Conservation (phyloP, 176 grass and related monocot species). For the Paspalum notatum region DNA sequence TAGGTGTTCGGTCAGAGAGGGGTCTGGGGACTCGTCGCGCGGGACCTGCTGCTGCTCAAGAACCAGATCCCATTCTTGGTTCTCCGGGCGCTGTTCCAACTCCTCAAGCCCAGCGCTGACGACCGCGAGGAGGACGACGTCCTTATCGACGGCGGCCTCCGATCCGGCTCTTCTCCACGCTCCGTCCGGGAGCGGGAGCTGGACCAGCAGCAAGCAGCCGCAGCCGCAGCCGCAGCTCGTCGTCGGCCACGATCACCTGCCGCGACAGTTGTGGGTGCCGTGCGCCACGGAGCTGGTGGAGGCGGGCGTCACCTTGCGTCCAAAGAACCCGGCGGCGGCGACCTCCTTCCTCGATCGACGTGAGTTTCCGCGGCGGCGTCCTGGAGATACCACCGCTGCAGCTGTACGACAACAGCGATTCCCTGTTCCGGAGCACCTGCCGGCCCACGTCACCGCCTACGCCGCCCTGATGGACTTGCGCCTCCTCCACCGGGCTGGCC, state of each 20-base stretch:
- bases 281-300: conserved; percentile 46
- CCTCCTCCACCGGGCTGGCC: neutral
- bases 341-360: conserved; percentile 33
- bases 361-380: neutral
- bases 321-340: no score
- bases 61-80: no score
- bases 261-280: conserved; percentile 33
- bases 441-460: conserved; percentile 21
- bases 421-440: neutral
- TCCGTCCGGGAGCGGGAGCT: no score
- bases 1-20: no score
- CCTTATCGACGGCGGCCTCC: neutral
- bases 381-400: conserved; percentile 53
- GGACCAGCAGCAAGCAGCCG: no score
- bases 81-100: neutral
- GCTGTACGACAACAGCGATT: conserved; percentile 36
- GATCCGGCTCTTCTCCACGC: neutral
- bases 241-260: no score
- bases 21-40: no score
- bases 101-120: neutral
- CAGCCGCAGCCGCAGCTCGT: no score
- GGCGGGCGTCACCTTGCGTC: conserved; percentile 25
- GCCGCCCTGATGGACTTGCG: conserved; percentile 48
- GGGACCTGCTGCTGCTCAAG: no score
- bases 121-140: neutral